Conservation (phyloP, 352 stramenopile genomes). For the Globisporangium recalcitrans region DNA sequence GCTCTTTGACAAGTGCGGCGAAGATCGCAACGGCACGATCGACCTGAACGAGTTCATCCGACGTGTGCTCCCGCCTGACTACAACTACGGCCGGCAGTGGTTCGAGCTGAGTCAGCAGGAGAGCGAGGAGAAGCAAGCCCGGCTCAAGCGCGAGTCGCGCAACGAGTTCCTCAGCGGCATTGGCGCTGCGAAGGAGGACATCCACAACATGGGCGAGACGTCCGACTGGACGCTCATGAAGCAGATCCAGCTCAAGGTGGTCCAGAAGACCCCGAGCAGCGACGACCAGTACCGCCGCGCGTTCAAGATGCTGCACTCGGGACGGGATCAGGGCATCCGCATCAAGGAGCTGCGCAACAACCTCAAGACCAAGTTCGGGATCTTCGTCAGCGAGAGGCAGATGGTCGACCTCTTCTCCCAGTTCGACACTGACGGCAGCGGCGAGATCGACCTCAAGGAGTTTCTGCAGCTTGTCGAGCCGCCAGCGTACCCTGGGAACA, state of each 20-base stretch:
- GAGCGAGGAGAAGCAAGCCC: conserved; percentile 48
- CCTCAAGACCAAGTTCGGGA: conserved; percentile 73
- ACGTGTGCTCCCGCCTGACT: conserved; percentile 67
- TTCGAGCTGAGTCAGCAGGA: conserved; percentile 71
- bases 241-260: conserved; percentile 74
- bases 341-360: conserved; percentile 73
- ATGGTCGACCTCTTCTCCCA: conserved; percentile 60
- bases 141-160: conserved; percentile 54
- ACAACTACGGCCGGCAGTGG: conserved; percentile 70
- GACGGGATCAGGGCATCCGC: conserved; percentile 58
- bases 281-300: conserved; percentile 75
- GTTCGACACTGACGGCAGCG: conserved; percentile 60
- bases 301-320: conserved; percentile 75
- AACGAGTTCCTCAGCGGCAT: conserved; percentile 53
- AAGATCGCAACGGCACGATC: conserved; percentile 73
- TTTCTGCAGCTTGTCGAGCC: conserved; percentile 73
- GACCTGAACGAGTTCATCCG: conserved; percentile 83
- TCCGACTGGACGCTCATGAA: conserved; percentile 65
- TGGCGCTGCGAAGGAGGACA: conserved; percentile 22
- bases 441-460: conserved; percentile 69
- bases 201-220: conserved; percentile 39
- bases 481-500: conserved; percentile 52
- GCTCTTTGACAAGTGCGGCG: conserved; percentile 85
- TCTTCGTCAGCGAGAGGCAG: conserved; percentile 69
- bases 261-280: conserved; percentile 69